Evolutionary conservation across 768 basidiomycete genomes (phyloP).

Genomic region (Fomitopsis serialis): DNA sequence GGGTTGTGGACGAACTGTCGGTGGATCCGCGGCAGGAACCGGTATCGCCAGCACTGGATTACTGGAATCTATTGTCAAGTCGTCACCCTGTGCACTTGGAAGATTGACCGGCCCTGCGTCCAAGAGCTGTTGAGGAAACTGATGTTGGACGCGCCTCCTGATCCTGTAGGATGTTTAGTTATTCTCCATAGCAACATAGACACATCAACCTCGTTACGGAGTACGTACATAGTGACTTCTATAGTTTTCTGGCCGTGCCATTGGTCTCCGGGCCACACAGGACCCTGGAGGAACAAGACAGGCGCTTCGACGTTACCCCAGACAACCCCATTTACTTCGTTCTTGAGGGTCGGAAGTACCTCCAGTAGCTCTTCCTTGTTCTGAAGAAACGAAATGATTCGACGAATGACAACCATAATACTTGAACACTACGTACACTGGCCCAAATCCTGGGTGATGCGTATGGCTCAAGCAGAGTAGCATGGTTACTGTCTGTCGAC

Average conservation of each 20-base stretch:
- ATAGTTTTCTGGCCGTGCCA: conserved; percentile 9
- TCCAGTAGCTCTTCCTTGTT: conserved; percentile 14
- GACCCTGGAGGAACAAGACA: conserved; percentile 14
- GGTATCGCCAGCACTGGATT: too few species aligned
- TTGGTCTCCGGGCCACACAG: conserved; percentile 8
- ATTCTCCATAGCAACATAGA: too few species aligned
- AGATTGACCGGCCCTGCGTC: too few species aligned
- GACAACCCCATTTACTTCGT: conserved; percentile 8
- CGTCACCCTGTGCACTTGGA: too few species aligned
- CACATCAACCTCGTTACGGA: too few species aligned
- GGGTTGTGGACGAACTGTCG: too few species aligned
- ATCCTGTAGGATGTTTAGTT: too few species aligned
- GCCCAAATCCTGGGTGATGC: conserved; percentile 1
- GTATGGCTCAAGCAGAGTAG: not conserved
- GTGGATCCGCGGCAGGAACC: too few species aligned
- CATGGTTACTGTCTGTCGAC: not conserved
- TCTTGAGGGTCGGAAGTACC: conserved; percentile 11
- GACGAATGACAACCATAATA: not conserved
- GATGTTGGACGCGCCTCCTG: too few species aligned
- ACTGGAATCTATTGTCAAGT: too few species aligned
- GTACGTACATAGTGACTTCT: conserved; percentile 13
- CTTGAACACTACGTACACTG: not conserved
- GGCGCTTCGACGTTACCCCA: conserved; percentile 11
- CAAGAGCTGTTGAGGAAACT: too few species aligned
- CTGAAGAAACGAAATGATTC: conserved; percentile 4